Base-by-base conservation (phyloP, 169 alveolate species). In the Cyclospora cayetanensis region DNA sequence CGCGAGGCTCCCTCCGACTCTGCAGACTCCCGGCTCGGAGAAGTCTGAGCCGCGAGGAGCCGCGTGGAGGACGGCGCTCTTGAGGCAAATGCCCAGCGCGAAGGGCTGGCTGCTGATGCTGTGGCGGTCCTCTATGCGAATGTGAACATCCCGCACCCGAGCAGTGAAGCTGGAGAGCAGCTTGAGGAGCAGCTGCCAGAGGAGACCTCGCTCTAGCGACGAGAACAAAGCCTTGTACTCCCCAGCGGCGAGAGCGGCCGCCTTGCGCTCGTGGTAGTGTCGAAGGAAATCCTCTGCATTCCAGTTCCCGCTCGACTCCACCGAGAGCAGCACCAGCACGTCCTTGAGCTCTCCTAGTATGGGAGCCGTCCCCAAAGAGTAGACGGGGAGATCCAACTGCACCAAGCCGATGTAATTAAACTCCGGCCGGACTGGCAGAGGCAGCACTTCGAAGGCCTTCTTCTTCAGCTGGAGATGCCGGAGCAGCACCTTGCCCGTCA, bases 401-500 rank as follows among this genome's bases (percentile, higher is more conserved):
- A 90, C 35, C 27, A 29, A 55, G 34, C 90, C 90, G 29, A 90
- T 76, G 52, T 83, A 90, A 91, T 95, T 95, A 70, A 93, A 94
- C 34, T 91, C 83, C 72, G 94, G 91, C 42, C 85, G 91, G 42
- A 85, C 80, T 22, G 96, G 96, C 72, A 95, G 92, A 1, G 90
- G 93, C 80, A 95, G 91, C 55, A 63, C 55, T 77, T 94, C 95
- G 46, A 95, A 86, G 34, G 80, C 91, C 83, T 85, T 65, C 66
- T 93, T 94, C 76, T 89, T 93, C 70, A 94, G 83, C 90, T 92
- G 93, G 63, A 95, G 79, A 25, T 77, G 86, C 76, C 86, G 93
- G 77, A 95, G 55, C 12, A 87, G 94, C 42, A 95, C 94, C 76
- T 89, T 94, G 35, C 96, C 96, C 41, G 94, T 66, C 76, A 92